Evolutionary conservation across 2,329 filamentous ascomycete genomes (phyloP), one percentile per base, ranked within the genome.

Genomic region (Curvularia sp.): DNA sequence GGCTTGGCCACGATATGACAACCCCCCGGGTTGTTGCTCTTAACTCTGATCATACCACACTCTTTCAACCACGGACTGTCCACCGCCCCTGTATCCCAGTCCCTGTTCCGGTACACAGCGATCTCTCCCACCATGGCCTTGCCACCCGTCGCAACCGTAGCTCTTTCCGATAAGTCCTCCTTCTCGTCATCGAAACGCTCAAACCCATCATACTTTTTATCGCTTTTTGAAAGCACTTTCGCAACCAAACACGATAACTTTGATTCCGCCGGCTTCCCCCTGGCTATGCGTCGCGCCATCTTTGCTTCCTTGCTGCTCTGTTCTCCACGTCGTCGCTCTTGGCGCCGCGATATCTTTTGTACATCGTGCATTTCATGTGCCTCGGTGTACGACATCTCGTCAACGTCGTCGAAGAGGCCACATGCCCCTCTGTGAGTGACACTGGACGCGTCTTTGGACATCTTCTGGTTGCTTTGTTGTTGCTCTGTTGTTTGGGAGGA

Each of bases 11-110:
- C 59, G 28, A 66, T 60, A 25, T 58, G 54, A 32, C 57, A 66
- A 1, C 63, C 56, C 2, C 61, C 63, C 5, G 18, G n/a, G 36
- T 39, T 46, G 3, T 50, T 55, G 32, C 52, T 56, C 47, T 49
- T 57, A 3, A 66, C 63, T 9, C 38, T 59, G n/a, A 64, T 59
- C 61, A 66, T 60, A 6, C 59, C 61, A 18, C 63, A 66, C 49
- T 64, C 61, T 18, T 36, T 47, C 32, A 66, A 36, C 53, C 53
- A 64, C 21, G 27, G 34, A 45, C 61, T 64, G n/a, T 62, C 52
- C 6, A 59, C 47, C 9, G 21, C 43, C 38, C 47, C 41, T n/a
- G 41, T 36, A 36, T 36, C 34, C 34, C 15, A 18, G 18, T 5
- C 34, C 15, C 34, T n/a, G 34, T 36, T 36, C 34, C 6, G 15